Conservation (phyloP, 2,329 filamentous ascomycete genomes). For the Samsoniella hepiali region DNA sequence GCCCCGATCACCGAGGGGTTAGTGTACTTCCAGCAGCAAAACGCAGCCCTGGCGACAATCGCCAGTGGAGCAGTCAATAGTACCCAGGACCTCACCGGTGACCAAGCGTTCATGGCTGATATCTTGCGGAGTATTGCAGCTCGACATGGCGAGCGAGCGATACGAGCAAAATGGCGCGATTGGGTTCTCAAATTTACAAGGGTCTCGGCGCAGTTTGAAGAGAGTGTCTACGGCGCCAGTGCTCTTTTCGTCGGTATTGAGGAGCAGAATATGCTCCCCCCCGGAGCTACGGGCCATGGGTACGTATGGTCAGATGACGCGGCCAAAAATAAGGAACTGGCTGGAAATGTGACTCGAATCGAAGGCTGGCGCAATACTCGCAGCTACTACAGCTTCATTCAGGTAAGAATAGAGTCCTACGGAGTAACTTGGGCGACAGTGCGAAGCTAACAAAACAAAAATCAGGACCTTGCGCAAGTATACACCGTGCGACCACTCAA, state of each 20-base stretch:
- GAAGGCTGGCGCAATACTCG: conserved; percentile 93
- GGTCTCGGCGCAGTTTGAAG: conserved; percentile 90
- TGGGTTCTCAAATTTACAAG: conserved; percentile 95
- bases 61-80: conserved; percentile 41
- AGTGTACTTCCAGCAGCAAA: conserved; percentile 81
- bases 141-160: conserved; percentile 82
- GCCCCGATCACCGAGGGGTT: conserved; percentile 81
- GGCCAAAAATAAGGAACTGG: conserved; percentile 78
- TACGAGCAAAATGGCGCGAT: conserved; percentile 87
- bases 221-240: conserved; percentile 89
- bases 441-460: conserved; percentile 24
- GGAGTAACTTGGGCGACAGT: background rate
- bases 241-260: conserved; percentile 81
- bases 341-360: conserved; percentile 86
- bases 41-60: conserved; percentile 53
- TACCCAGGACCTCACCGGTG: conserved; percentile 72
- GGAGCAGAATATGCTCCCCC: conserved; percentile 58
- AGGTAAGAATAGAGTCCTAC: conserved; percentile 47
- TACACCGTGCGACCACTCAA: conserved; percentile 67
- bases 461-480: conserved; percentile 61
- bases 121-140: conserved; percentile 80
- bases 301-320: conserved; percentile 91
- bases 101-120: conserved; percentile 83
- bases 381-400: conserved; percentile 93
- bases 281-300: conserved; percentile 73